Evolutionary conservation across 306 rosid species (phyloP), one percentile per base, ranked within the genome.

Genomic region (Abrus precatorius): DNA sequence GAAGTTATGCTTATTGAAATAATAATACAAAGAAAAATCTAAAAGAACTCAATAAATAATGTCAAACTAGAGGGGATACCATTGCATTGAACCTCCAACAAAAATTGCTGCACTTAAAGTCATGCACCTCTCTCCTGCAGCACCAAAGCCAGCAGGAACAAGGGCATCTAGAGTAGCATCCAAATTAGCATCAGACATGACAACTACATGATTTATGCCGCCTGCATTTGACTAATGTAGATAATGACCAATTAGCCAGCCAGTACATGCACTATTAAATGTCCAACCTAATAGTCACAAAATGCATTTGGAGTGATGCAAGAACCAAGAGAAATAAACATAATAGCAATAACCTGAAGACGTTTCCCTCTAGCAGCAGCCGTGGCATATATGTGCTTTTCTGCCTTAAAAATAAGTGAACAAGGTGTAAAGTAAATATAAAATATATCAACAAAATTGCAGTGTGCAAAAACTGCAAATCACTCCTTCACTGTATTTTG

Each of bases 131-230:
- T 89, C 91, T 67, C 92, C 95, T 40, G 80, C 90, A 28, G 77
- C 88, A 89, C 92, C 90, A 84, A 92, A 92, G 14, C 90, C 89
- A 66, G 92, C 89, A 79, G 80, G 75, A 80, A 89, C 82, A 56
- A 92, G 77, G 78, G 89, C 90, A 80, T 81, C 80, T 79, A 92
- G 65, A 32, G 92, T 83, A 72, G 90, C 89, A 87, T 88, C 94
- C 86, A 82, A 61, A 52, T 75, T 86, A 76, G 95, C 97, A 85
- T 92, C 94, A 1, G 97, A 92, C 95, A 92, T 89, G 50, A 92
- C 79, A 80, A 89, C 75, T 59, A 88, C 91, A 74, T 84, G 89
- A 83, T 88, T 91, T 74, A 78, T 88, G 74, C 89, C 86, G 41
- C 97, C 94, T 55, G 79, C 77, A 84, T 84, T 82, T 69, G 91